Evolutionary conservation across 2,329 filamentous ascomycete species (phyloP), one percentile per base, ranked within the genome.

Genomic region (Penicillium psychrosexuale): DNA sequence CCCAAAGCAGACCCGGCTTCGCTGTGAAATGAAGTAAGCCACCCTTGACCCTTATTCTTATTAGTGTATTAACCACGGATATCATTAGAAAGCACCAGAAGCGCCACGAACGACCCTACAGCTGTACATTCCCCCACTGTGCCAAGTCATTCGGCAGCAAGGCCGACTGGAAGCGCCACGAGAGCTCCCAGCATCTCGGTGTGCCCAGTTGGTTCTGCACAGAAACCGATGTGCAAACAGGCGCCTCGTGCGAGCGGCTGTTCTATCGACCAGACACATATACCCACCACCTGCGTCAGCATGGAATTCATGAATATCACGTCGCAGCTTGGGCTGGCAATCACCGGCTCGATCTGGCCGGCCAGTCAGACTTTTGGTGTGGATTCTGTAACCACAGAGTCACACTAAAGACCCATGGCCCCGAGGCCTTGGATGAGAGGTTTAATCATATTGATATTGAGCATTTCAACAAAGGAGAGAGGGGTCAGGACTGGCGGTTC

Each of bases 131-230:
- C 60, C 72, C 78, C 8, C 73, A 76, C 30, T 96, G 92, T 66
- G 71, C 74, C 46, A 91, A 90, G 66, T 78, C 69, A 0, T 96
- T 96, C 62, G 92, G 92, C n/a, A 92, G 89, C 71, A 96, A 96
- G 69, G 92, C 91, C 56, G 92, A 97, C 72, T 97, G 85, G 92
- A 96, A 95, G 69, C 84, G 92, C 1, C 92, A 97, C 66, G 93
- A 97, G 67, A 88, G 85, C 61, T 85, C 83, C 15, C 88, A 93
- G 66, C 91, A 96, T 69, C 84, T 83, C 57, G 83, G 88, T 55
- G 71, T 82, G 6, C 87, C 91, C 65, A 80, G 81, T 45, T 96
- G 89, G 85, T 83, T 82, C 30, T 96, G 91, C 67, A 77, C 82
- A 30, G 71, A 80, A 30, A 67, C 61, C 7, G 60, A 66, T 37